These are phyloP conservation scores for Aspergillus brasiliensis DNA, from an alignment of 2,329 filamentous ascomycete genomes.

Conservation along the genomic window DNA sequence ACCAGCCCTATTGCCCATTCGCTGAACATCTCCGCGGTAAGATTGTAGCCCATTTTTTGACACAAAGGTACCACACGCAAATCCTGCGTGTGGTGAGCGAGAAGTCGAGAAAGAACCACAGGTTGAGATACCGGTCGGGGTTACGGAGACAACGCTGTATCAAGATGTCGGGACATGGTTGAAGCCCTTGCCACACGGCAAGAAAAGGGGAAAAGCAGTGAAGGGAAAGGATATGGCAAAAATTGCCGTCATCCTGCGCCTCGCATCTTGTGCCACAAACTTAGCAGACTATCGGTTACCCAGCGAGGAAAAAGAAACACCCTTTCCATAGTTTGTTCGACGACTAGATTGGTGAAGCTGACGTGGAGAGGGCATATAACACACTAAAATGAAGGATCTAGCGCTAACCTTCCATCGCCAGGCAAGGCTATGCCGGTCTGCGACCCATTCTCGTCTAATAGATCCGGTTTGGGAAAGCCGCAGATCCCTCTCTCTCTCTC, in stretches of 20 bases:
- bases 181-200: neutral
- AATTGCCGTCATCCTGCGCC: neutral
- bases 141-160: neutral
- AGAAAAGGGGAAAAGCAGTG: neutral
- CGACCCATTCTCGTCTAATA: neutral
- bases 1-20: constrained; percentile 22
- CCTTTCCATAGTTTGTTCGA: neutral
- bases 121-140: neutral
- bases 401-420: neutral
- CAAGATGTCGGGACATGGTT: neutral
- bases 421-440: neutral
- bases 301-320: neutral
- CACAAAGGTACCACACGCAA: neutral
- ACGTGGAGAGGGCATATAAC: neutral
- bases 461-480: neutral
- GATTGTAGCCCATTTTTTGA: constrained; percentile 17
- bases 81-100: neutral
- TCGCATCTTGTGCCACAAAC: neutral
- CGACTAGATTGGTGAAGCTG: neutral
- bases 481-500: neutral
- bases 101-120: neutral
- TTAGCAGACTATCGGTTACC: neutral
- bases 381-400: neutral
- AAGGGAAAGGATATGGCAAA: neutral
- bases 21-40: constrained; percentile 22